A percentile compares a stretch with the other conserved stretches of the same genome.
phyloP scores from a whole-genome alignment of 495 filamentous ascomycete species.

The Tuber brumale region DNA sequence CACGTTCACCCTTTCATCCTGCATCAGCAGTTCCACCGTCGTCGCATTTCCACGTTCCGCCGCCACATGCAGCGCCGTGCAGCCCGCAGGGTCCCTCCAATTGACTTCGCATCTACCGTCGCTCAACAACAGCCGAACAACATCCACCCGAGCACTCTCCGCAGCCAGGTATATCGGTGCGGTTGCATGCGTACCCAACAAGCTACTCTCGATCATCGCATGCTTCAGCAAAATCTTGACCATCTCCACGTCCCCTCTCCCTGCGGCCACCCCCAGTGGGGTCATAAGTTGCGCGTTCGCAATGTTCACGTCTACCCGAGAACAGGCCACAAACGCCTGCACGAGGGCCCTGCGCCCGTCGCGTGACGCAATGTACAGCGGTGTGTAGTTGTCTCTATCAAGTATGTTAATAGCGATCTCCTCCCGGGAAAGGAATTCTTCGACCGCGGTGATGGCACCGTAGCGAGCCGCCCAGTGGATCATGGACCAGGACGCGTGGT shows the following conservation, averaged over 20 bases:
- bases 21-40: neutral
- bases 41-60: constrained; percentile 37
- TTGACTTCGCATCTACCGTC: neutral
- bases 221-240: neutral
- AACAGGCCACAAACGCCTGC: neutral
- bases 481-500: neutral
- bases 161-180: neutral
- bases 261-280: neutral
- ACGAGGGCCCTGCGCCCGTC: neutral
- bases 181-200: neutral
- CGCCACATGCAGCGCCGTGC: constrained; percentile 20
- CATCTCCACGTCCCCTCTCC: neutral
- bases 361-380: neutral
- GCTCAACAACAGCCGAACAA: neutral
- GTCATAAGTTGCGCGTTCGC: neutral
- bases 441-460: neutral
- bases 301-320: neutral
- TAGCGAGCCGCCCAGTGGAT: constrained; percentile 1
- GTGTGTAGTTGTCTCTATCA: neutral
- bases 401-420: neutral
- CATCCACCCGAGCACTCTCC: neutral
- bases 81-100: constrained; percentile 14
- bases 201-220: neutral
- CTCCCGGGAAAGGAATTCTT: neutral
- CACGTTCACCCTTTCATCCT: neutral